Evolutionary conservation across 2,329 filamentous ascomycete species (phyloP).

Genomic region (Clarireedia homoeocarpa): DNA sequence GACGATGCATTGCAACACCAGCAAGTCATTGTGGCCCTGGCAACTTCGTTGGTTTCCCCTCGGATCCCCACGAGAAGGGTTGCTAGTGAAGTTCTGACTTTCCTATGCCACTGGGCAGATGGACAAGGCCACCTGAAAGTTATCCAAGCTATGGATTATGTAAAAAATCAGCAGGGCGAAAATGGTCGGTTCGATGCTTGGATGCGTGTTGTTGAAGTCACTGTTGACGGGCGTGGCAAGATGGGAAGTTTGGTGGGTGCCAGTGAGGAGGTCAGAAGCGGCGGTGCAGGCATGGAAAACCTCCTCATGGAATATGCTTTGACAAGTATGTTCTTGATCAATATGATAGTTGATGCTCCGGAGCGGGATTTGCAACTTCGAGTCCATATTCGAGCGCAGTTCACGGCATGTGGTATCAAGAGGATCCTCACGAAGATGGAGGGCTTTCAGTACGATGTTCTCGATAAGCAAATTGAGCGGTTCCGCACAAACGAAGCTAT

Average conservation of each 20-base stretch:
- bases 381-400: conserved; percentile 91
- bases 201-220: conserved; percentile 98
- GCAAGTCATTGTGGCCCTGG: conserved; percentile 81
- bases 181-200: conserved; percentile 95
- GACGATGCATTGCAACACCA: conserved; percentile 90
- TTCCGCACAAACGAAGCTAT: conserved; percentile 93
- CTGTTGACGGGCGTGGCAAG: conserved; percentile 92
- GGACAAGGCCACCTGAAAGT: conserved; percentile 89
- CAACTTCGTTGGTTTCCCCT: conserved; percentile 78
- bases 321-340: conserved; percentile 87
- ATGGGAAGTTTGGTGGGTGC: conserved; percentile 97
- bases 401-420: conserved; percentile 92
- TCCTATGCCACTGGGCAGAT: conserved; percentile 88
- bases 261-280: conserved; percentile 90
- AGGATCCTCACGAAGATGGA: conserved; percentile 95
- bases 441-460: conserved; percentile 93
- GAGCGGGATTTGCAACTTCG: conserved; percentile 83
- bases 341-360: conserved; percentile 90
- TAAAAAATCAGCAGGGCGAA: conserved; percentile 81
- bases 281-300: conserved; percentile 98
- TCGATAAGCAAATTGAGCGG: conserved; percentile 95
- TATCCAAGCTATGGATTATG: conserved; percentile 83
- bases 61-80: conserved; percentile 87
- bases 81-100: conserved; percentile 92
- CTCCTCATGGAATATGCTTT: conserved; percentile 98